Percentiles rank a stretch among this genome's conserved stretches.
These are phyloP conservation scores for Diversispora epigaea DNA, from an alignment of 192 early-diverging fungal genomes.

Conservation along the genomic window DNA sequence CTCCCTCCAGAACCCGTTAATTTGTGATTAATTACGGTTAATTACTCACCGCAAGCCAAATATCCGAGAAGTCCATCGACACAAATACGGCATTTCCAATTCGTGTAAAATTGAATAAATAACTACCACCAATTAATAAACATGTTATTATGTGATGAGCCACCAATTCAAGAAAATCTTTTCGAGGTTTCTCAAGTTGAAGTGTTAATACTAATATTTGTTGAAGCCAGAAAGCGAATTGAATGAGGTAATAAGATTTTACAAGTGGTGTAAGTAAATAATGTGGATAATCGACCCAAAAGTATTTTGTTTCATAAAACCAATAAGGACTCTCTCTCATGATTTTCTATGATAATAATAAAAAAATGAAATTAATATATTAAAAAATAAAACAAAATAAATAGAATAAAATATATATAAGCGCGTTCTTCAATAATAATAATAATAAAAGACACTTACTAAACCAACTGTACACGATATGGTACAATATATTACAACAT, in stretches of 20 bases:
- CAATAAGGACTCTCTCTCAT: slow-evolving; percentile 62
- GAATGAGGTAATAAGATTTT: slow-evolving; percentile 60
- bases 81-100: slow-evolving; percentile 64
- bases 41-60: slow-evolving; percentile 55
- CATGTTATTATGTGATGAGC: slow-evolving; percentile 64
- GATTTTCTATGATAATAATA: slow-evolving; percentile 46
- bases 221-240: slow-evolving; percentile 62
- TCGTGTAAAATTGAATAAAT: slow-evolving; percentile 59
- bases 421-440: background rate
- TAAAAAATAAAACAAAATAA: background rate
- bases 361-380: background rate
- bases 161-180: slow-evolving; percentile 56
- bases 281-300: slow-evolving; percentile 58
- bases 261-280: slow-evolving; percentile 44
- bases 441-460: slow-evolving; percentile 41
- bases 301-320: slow-evolving; percentile 49
- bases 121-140: slow-evolving; percentile 56
- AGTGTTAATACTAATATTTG: slow-evolving; percentile 55
- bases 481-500: slow-evolving; percentile 68
- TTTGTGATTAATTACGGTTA: background rate
- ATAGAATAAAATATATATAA: background rate
- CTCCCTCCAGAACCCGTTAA: background rate
- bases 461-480: slow-evolving; percentile 57
- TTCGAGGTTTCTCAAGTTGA: slow-evolving; percentile 58
- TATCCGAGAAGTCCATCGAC: slow-evolving; percentile 66